Conservation (phyloP, 805 yeast species). For the Lipomyces lipofer region DNA sequence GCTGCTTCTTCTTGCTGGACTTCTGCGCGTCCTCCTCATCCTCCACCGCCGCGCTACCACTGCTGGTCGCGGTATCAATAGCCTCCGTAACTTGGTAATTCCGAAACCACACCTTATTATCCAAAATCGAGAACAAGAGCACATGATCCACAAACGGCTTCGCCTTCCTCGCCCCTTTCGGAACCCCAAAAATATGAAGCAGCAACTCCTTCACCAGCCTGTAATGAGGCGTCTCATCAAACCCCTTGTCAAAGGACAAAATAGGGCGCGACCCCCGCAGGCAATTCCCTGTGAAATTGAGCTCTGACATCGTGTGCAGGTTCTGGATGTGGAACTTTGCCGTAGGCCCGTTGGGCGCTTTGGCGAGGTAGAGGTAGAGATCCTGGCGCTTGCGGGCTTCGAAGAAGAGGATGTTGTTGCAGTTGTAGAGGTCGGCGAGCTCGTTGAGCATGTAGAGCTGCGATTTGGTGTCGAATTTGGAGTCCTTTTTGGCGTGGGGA, state of each 20-base stretch:
- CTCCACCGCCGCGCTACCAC: conserved; percentile 28
- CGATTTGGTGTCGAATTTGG: conserved; percentile 91
- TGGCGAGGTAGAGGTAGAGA: conserved; percentile 89
- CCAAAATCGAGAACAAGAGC: conserved; percentile 87
- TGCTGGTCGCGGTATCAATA: conserved; percentile 43
- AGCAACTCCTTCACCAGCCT: conserved; percentile 80
- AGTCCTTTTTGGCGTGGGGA: conserved; percentile 96
- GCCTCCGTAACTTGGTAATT: conserved; percentile 84
- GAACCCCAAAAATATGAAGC: conserved; percentile 86
- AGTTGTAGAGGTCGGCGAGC: conserved; percentile 94
- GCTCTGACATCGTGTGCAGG: conserved; percentile 90
- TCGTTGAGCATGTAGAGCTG: conserved; percentile 87
- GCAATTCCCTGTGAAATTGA: conserved; percentile 95
- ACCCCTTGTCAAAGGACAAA: conserved; percentile 79
- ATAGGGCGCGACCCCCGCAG: conserved; percentile 93
- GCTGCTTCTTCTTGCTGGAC: conserved; percentile 39
- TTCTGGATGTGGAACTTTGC: conserved; percentile 91
- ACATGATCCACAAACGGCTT: conserved; percentile 97
- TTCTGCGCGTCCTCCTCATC: conserved; percentile 53
- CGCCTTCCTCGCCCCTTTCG: conserved; percentile 85
- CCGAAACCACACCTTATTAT: conserved; percentile 92
- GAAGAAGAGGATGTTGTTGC: conserved; percentile 90
- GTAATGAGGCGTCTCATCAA: conserved; percentile 68
- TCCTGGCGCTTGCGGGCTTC: conserved; percentile 97
- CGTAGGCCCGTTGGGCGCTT: conserved; percentile 98